These are phyloP conservation scores for Euphorbia peplus DNA, from an alignment of 345 rosid species.

Conservation along the genomic window DNA sequence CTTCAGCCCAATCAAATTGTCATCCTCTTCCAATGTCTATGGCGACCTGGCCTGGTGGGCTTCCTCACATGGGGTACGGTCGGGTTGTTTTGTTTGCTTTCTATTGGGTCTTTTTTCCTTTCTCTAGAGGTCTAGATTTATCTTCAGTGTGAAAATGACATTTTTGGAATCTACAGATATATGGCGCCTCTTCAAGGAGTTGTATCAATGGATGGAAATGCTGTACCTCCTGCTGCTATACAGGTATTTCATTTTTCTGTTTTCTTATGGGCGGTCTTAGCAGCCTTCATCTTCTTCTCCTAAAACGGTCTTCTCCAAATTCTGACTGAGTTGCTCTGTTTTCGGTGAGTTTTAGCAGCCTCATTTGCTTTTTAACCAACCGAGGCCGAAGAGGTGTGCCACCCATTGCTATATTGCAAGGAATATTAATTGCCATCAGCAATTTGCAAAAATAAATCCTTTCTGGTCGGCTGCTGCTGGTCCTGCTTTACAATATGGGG, in stretches of 20 bases:
- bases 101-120: neutral
- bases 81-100: neutral
- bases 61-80: slow-evolving; percentile 93
- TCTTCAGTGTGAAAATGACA: slow-evolving; percentile 23
- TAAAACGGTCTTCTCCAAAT: neutral
- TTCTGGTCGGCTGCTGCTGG: slow-evolving; percentile 89
- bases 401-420: slow-evolving; percentile 93
- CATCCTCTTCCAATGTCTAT: slow-evolving; percentile 69
- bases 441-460: slow-evolving; percentile 70
- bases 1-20: slow-evolving; percentile 62
- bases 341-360: slow-evolving; percentile 46
- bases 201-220: slow-evolving; percentile 71
- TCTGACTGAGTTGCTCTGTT: neutral
- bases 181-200: slow-evolving; percentile 90
- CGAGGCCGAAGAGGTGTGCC: slow-evolving; percentile 87
- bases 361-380: slow-evolving; percentile 65
- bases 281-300: neutral
- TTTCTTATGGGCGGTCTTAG: neutral
- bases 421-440: slow-evolving; percentile 69
- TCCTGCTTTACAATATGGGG: slow-evolving; percentile 70
- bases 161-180: slow-evolving; percentile 49
- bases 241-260: slow-evolving; percentile 46
- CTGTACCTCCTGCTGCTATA: slow-evolving; percentile 65
- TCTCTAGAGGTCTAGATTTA: neutral
- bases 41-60: slow-evolving; percentile 90